Percentiles rank a stretch among this genome's conserved stretches.
phyloP scores from a whole-genome alignment of 768 basidiomycete species.

The Russula brevipes region DNA sequence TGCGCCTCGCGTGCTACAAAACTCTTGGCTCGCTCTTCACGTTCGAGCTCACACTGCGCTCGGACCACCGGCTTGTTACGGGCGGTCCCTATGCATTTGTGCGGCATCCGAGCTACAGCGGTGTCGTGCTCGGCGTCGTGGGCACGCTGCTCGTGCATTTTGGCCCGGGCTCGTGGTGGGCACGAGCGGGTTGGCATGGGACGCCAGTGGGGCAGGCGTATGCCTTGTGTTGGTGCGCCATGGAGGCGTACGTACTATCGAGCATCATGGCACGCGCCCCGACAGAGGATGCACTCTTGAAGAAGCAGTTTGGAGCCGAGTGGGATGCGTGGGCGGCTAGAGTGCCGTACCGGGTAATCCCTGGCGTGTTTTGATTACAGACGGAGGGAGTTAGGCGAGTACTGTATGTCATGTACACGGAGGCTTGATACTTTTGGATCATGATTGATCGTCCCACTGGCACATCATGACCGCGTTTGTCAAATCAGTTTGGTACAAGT shows the following conservation, averaged over 20 bases:
- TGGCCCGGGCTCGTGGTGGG: constrained; percentile 25
- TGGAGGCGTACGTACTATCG: constrained; percentile 19
- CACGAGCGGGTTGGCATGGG: constrained; percentile 11
- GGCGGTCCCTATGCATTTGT: constrained; percentile 26
- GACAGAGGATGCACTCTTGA: constrained; percentile 17
- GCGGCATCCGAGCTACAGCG: constrained; percentile 28
- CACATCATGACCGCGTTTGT: background rate
- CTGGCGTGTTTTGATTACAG: constrained; percentile 17
- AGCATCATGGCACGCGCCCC: constrained; percentile 20
- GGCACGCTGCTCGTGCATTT: constrained; percentile 22
- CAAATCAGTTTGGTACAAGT: background rate
- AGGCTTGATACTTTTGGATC: background rate
- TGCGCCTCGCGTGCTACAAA: constrained; percentile 22
- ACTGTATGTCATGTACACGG: background rate
- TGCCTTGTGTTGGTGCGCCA: constrained; percentile 14
- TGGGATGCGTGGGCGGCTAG: constrained; percentile 24
- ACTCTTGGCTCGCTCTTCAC: constrained; percentile 24
- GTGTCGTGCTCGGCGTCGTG: constrained; percentile 20
- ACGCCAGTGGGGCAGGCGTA: constrained; percentile 8
- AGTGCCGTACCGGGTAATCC: constrained; percentile 21
- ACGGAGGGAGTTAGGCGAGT: background rate
- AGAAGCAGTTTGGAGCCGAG: constrained; percentile 19
- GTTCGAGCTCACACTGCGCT: constrained; percentile 23
- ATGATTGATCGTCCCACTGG: background rate
- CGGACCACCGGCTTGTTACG: constrained; percentile 26